A percentile compares a stretch with the other conserved stretches of the same genome.
phyloP scores from a whole-genome alignment of 2,329 filamentous ascomycete genomes.

The Colletotrichum echinochloae region DNA sequence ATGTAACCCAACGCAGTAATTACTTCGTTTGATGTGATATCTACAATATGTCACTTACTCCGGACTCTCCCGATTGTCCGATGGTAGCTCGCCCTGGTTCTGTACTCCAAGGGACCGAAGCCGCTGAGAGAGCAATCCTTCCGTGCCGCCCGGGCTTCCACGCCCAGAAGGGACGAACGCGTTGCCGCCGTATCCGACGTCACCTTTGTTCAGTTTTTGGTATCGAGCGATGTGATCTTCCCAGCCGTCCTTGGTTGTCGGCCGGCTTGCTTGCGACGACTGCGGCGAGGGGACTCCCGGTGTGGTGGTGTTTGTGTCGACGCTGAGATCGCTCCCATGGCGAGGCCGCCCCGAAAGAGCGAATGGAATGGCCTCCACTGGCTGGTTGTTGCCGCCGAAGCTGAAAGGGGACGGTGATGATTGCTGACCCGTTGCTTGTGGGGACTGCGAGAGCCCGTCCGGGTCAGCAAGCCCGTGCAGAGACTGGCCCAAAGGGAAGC shows the following conservation, averaged over 20 bases:
- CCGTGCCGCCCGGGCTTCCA: slow-evolving; percentile 60
- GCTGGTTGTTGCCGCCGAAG: slow-evolving; percentile 49
- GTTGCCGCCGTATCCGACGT: slow-evolving; percentile 72
- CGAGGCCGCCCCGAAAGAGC: slow-evolving; percentile 54
- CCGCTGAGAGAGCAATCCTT: slow-evolving; percentile 77
- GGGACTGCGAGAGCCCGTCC: slow-evolving; percentile 46
- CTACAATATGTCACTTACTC: slow-evolving; percentile 13
- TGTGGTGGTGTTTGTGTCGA: slow-evolving; percentile 44
- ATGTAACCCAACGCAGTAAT: neutral
- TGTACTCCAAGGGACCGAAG: slow-evolving; percentile 72
- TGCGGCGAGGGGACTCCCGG: slow-evolving; percentile 44
- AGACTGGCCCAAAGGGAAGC: slow-evolving; percentile 54
- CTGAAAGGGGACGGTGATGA: slow-evolving; percentile 45
- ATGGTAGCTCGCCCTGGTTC: slow-evolving; percentile 25
- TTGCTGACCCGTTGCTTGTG: slow-evolving; percentile 40
- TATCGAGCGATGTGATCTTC: slow-evolving; percentile 58
- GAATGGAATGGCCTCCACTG: slow-evolving; percentile 63
- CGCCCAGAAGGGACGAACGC: slow-evolving; percentile 56
- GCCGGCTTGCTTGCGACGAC: slow-evolving; percentile 48
- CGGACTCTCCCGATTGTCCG: neutral
- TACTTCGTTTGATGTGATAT: slow-evolving; percentile 1
- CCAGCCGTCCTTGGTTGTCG: slow-evolving; percentile 51
- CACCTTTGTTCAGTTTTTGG: slow-evolving; percentile 76
- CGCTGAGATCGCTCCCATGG: slow-evolving; percentile 49
- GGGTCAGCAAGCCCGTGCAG: slow-evolving; percentile 51